Evolutionary conservation across 2,329 filamentous ascomycete genomes (phyloP), one percentile per base, ranked within the genome.

Genomic region (Leptographium radiaticola): DNA sequence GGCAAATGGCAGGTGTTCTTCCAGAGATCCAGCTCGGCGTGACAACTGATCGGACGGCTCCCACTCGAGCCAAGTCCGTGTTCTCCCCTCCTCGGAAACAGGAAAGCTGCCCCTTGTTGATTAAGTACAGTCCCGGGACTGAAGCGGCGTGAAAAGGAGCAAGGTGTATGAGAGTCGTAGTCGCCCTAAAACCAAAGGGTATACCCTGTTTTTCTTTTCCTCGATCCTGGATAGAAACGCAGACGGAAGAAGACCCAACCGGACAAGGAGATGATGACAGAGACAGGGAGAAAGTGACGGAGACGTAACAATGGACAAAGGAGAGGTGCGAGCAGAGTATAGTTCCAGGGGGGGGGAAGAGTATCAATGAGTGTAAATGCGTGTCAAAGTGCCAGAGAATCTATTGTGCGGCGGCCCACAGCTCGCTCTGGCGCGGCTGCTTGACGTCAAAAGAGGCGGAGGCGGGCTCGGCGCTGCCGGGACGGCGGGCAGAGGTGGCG

Each of bases 391-490:
- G 25, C 25, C 25, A 25, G 25, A 5, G 5, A 25, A 25, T 25
- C 30, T 69, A 75, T 63, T 76, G 75, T 44, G 70, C 69, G 43
- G 65, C 65, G 36, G 74, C 70, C 77, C 76, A 80, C 63, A 79
- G 70, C 62, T 79, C 75, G 55, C 68, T 71, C 60, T 73, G 70
- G 56, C 76, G 73, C 55, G 79, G 73, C 66, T 81, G 72, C 66
- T 59, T 60, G 11, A 51, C 51, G 16, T 55, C 54, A 36, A 55
- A 55, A 3, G 34, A 18, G 18, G 46, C 46, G 7, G 48, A 15
- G 9, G 40, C 12, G 18, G 84, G 82, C 65, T 93, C 86, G 4
- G 86, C 80, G 74, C 86, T 89, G 60, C 86, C 84, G 5, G 85
- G 83, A 56, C 86, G 77, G 54, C 86, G 81, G 20, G 38, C 20